Conservation (phyloP, 352 stramenopile species). For the Phytophthora citrophthora region DNA sequence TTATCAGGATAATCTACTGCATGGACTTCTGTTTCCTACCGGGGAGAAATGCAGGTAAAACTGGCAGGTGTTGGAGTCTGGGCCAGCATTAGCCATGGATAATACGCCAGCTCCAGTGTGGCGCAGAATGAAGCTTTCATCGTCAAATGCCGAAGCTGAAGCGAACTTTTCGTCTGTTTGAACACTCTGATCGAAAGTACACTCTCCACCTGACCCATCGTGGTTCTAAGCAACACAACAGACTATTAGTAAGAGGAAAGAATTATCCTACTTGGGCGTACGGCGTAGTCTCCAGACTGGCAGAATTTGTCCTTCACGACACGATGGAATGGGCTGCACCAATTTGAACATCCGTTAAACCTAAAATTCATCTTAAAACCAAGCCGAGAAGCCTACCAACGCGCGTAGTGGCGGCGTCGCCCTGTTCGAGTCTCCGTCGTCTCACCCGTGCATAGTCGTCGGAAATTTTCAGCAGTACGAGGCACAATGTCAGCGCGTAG, state of each 20-base stretch:
- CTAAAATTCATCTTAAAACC: neutral
- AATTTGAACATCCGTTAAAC: neutral
- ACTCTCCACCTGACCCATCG: constrained; percentile 82
- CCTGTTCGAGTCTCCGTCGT: constrained; percentile 51
- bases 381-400: constrained; percentile 40
- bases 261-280: constrained; percentile 13
- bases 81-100: constrained; percentile 95
- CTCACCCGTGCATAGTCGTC: constrained; percentile 95
- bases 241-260: neutral
- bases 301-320: constrained; percentile 92
- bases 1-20: neutral
- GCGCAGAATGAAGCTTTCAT: constrained; percentile 95
- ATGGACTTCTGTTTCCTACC: constrained; percentile 14
- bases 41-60: constrained; percentile 93
- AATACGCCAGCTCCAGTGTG: constrained; percentile 90
- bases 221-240: constrained; percentile 52
- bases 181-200: constrained; percentile 76
- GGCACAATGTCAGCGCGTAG: constrained; percentile 95
- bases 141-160: constrained; percentile 69
- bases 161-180: constrained; percentile 23
- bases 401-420: constrained; percentile 59
- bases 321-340: constrained; percentile 84
- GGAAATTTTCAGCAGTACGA: constrained; percentile 96
- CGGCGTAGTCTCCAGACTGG: constrained; percentile 92
- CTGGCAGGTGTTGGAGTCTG: constrained; percentile 95